These are phyloP conservation scores for Aspergillus ellipticus DNA, from an alignment of 495 filamentous ascomycete species.

Conservation along the genomic window DNA sequence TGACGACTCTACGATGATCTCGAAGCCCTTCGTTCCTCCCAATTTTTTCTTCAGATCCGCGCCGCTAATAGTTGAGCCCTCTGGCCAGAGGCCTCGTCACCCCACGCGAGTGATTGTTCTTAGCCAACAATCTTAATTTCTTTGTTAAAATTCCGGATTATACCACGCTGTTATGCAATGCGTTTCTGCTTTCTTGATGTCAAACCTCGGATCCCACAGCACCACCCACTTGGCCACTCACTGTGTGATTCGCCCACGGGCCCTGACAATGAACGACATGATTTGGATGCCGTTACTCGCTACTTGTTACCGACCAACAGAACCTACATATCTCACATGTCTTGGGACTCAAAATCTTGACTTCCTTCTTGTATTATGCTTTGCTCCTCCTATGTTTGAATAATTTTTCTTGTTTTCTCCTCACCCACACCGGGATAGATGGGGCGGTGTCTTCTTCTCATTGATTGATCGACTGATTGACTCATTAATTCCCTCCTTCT, in stretches of 20 bases:
- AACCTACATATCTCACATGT: neutral
- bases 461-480: conserved; percentile 4
- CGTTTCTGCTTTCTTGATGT: conserved; percentile 1
- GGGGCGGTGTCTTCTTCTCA: neutral
- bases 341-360: neutral
- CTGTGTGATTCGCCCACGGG: neutral
- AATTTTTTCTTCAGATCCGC: neutral
- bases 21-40: conserved; percentile 7
- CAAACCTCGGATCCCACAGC: conserved; percentile 1
- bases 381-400: conserved; percentile 16
- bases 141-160: conserved; percentile 23
- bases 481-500: conserved; percentile 5
- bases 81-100: neutral
- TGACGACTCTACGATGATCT: conserved; percentile 20
- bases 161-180: conserved; percentile 12
- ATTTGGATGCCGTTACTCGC: conserved; percentile 2
- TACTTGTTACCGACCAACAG: neutral
- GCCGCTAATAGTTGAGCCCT: conserved; percentile 11
- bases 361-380: conserved; percentile 24
- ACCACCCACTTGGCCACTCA: neutral
- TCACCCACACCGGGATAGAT: neutral
- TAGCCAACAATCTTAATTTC: conserved; percentile 16
- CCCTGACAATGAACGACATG: conserved; percentile 4
- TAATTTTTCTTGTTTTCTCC: conserved; percentile 9
- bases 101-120: conserved; percentile 3